Base-by-base conservation (phyloP, 2,329 filamentous ascomycete species). In the Akanthomyces lecanii region DNA sequence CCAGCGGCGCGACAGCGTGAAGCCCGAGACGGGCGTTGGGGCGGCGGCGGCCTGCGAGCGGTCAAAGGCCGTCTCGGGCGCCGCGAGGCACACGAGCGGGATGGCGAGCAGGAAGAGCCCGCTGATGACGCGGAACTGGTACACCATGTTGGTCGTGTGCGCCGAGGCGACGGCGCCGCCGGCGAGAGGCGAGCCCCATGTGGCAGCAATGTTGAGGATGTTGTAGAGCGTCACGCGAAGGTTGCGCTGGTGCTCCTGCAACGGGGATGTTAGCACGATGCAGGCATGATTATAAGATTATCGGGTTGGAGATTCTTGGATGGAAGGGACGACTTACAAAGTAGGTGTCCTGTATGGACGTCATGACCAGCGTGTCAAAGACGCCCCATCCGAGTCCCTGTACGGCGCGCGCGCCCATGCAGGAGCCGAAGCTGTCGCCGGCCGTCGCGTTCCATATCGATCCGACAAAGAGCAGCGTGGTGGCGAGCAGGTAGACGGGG, bases 321-420 rank as follows among this genome's bases (percentile, higher is more conserved):
- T 30, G 28, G 6, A 44, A 28, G 25, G 12, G 4, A 28, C 2
- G 11, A 71, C 81, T 71, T 70, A 85, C 83, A 68, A 83, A 86
- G 69, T 79, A 86, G 1, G 81, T 81, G 66, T 87, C 84, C 53
- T 83, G 78, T 55, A 87, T 81, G 2, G 80, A 82, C 1, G 77
- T 78, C 38, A 81, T 71, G 36, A 84, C 74, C 45, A 86, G 71
- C 5, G 78, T 79, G 66, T 87, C 84, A 64, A 86, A 84, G 12
- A 80, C 79, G 6, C 84, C 84, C 81, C 84, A 85, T n/a, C 81
- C 84, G 0, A 86, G 62, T 1, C 83, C 83, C 68, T 86, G 82
- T 40, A 86, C 76, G 21, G 84, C 68, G 11, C 84, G 77, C 2
- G 82, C 80, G 0, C 76, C 77, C 77, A 85, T 79, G 67, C 79